These are phyloP conservation scores for Gossypium schwendimanii DNA, from an alignment of 441 rosid species.

Conservation along the genomic window DNA sequence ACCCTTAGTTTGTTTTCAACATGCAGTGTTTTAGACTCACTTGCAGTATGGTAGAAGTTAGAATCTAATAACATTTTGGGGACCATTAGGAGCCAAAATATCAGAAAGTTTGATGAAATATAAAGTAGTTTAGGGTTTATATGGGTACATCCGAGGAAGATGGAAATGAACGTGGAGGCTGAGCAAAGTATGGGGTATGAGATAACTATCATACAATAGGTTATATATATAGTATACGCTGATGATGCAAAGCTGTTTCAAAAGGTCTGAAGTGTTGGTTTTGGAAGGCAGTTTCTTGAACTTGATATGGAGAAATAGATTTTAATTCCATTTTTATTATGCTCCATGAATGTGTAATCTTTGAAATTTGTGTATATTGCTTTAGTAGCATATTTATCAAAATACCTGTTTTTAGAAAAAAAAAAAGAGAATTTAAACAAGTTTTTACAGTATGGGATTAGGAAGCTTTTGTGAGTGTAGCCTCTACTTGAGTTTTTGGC, in stretches of 20 bases:
- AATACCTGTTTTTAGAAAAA: not conserved
- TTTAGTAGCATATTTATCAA: not conserved
- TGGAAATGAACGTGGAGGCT: not conserved
- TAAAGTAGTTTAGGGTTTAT: not conserved
- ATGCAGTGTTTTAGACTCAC: not conserved
- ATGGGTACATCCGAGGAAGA: not conserved
- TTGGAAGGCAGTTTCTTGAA: not conserved
- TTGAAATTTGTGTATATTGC: not conserved
- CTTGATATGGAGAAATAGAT: not conserved
- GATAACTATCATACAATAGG: not conserved
- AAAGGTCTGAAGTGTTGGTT: not conserved
- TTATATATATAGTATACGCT: not conserved
- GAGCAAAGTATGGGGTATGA: not conserved
- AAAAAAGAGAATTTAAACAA: not conserved
- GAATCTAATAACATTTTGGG: not conserved
- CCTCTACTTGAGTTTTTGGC: not conserved
- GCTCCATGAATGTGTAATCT: not conserved
- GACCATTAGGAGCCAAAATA: not conserved
- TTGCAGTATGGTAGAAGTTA: not conserved
- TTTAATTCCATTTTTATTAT: not conserved
- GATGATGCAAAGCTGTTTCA: not conserved
- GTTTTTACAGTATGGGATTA: not conserved
- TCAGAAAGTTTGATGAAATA: not conserved
- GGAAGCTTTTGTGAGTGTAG: not conserved
- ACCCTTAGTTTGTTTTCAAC: not conserved